Evolutionary conservation across 495 filamentous ascomycete species (phyloP), one percentile per base, ranked within the genome.

Genomic region (Aspergillus biplanus): DNA sequence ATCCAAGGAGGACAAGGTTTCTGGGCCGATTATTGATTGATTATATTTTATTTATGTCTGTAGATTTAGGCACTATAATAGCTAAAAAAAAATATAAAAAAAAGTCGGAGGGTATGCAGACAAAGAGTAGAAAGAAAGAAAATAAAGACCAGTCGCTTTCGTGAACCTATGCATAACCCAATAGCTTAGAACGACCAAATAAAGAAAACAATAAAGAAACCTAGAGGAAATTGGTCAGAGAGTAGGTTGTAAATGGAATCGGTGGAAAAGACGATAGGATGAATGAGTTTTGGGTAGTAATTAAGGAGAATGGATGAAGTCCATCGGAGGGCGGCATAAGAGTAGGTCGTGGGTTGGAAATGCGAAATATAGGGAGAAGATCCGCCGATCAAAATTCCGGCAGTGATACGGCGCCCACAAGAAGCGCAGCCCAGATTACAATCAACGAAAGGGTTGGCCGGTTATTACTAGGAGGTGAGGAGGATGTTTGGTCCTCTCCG

Each of bases 401-500:
- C 6, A 18, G 47, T 9, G 16, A 21, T 5, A 50, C 6, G 3
- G 9, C 47, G 16, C 16, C n/a, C 16, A 50, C 11, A 6, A 50
- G 5, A 13, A 59, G 15, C 18, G 58, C 11, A 34, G 8, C 31
- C 50, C 33, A 57, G 7, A n/a, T 27, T n/a, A 57, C 16, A 32
- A 57, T 18, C n/a, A 34, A 52, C 0, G 33, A 12, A 11, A 35
- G 34, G 33, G 33, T 12, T 18, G 37, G 31, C 6, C 13, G 32
- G 13, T 34, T 50, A 4, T 12, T 31, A 34, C 46, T 35, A 39
- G 39, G 49, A 46, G 64, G 34, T 27, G 66, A 62, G 56, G 68
- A 66, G 6, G 64, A 55, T 11, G 47, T 66, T 58, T 61, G 31
- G n/a, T 62, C n/a, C 58, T 37, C 5, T 59, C 75, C 82, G 2